A percentile compares a stretch with the other conserved stretches of the same genome.
phyloP scores from a whole-genome alignment of 2,329 filamentous ascomycete species.

The Pseudofabraea citricarpa region DNA sequence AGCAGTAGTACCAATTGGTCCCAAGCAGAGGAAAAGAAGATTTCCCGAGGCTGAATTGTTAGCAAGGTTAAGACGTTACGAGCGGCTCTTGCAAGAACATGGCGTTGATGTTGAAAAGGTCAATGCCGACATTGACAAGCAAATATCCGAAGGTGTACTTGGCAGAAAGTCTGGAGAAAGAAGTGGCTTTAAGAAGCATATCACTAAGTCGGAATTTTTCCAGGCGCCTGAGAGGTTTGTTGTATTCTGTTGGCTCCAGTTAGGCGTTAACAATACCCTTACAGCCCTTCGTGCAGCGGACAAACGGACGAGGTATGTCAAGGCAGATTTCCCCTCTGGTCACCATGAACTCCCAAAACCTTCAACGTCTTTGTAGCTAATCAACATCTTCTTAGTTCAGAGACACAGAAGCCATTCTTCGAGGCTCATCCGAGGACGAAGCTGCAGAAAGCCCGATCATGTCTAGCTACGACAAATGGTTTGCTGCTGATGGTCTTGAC shows the following conservation, averaged over 20 bases:
- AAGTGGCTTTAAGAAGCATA: too few species aligned
- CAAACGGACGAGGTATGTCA: too few species aligned
- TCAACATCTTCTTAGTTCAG: constrained; percentile 17
- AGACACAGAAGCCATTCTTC: constrained; percentile 27
- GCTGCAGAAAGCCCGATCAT: constrained; percentile 13
- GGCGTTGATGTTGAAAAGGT: constrained; percentile 23
- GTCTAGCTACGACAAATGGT: constrained; percentile 23
- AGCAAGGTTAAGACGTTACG: constrained; percentile 20
- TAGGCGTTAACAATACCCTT: too few species aligned
- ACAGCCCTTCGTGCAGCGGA: too few species aligned
- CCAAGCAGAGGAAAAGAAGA: constrained; percentile 18
- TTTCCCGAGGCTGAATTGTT: constrained; percentile 24
- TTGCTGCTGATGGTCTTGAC: constrained; percentile 17
- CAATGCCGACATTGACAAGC: too few species aligned
- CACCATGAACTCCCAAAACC: not conserved
- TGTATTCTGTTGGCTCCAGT: too few species aligned
- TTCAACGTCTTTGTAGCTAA: not conserved
- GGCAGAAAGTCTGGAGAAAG: too few species aligned
- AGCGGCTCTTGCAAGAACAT: constrained; percentile 16
- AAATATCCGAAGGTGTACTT: too few species aligned
- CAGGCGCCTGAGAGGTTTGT: too few species aligned
- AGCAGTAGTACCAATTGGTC: constrained; percentile 15
- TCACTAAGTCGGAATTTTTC: too few species aligned
- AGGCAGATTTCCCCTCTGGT: constrained; percentile 4
- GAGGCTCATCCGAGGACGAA: constrained; percentile 26